phyloP scores from a whole-genome alignment of 139 green algal genomes.

The Chlamydomonas asymmetrica region DNA sequence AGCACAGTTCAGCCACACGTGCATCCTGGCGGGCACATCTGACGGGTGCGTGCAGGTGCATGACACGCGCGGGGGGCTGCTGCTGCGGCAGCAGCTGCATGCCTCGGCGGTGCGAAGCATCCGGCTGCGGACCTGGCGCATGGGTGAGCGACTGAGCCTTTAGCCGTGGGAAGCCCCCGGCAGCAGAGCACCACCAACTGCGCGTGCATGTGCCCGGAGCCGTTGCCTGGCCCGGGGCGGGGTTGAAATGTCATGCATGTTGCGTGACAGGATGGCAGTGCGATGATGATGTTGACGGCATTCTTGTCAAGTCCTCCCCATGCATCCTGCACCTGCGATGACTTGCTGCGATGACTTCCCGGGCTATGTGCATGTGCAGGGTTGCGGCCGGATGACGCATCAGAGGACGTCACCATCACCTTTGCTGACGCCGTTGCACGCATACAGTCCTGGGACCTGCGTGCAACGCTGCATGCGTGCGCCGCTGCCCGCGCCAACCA shows the following conservation, averaged over 20 bases:
- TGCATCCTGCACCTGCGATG: too few relatives aligned
- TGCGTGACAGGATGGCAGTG: too few relatives aligned
- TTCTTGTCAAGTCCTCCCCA: too few relatives aligned
- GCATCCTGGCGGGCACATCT: conserved; percentile 59
- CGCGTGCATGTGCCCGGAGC: too few relatives aligned
- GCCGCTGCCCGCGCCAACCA: conserved; percentile 9
- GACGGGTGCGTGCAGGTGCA: conserved; percentile 66
- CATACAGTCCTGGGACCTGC: conserved; percentile 50
- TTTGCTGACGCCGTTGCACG: conserved; percentile 55
- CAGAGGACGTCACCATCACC: conserved; percentile 56
- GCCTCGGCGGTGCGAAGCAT: conserved; percentile 13
- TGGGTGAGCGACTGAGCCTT: conserved; percentile 22
- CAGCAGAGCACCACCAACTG: too few relatives aligned
- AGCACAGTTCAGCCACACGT: too few relatives aligned
- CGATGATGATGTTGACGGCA: too few relatives aligned
- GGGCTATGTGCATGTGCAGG: too few relatives aligned
- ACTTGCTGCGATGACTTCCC: too few relatives aligned
- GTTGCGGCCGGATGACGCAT: conserved; percentile 32
- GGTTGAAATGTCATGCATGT: too few relatives aligned
- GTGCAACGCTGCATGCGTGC: neutral
- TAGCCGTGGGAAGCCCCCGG: too few relatives aligned
- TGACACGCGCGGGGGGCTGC: conserved; percentile 16
- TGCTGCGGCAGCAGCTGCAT: conserved; percentile 63
- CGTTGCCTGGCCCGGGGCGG: too few relatives aligned
- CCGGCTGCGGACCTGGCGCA: conserved; percentile 10